Evolutionary conservation across 345 rosid species (phyloP).

Genomic region (Carallia brachiata): DNA sequence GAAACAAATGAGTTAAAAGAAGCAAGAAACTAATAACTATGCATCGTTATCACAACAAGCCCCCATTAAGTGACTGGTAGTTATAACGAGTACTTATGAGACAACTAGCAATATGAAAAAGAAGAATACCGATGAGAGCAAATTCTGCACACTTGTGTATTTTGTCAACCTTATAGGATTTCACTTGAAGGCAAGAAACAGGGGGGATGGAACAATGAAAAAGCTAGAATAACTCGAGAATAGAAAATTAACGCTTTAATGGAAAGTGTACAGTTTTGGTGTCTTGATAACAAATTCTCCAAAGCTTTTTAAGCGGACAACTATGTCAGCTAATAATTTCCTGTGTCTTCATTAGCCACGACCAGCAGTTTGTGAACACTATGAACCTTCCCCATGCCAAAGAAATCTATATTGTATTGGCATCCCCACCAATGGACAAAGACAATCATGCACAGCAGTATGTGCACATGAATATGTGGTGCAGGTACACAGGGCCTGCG

Average conservation of each 20-base stretch:
- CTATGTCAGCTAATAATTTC: neutral
- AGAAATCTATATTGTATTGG: too few relatives aligned
- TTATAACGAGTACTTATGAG: conserved; percentile 6
- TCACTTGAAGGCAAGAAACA: too few relatives aligned
- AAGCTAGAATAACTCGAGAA: neutral
- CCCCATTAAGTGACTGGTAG: neutral
- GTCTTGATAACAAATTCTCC: too few relatives aligned
- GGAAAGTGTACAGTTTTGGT: neutral
- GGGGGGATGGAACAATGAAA: too few relatives aligned
- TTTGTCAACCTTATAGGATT: too few relatives aligned
- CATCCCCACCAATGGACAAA: too few relatives aligned
- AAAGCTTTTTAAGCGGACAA: neutral
- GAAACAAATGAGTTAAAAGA: neutral
- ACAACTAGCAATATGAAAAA: neutral
- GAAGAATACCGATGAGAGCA: neutral
- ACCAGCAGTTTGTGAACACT: neutral
- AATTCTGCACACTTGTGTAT: neutral
- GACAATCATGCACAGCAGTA: too few relatives aligned
- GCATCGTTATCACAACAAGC: too few relatives aligned
- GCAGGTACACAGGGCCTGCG: too few relatives aligned
- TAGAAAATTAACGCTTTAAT: neutral
- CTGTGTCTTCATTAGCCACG: neutral
- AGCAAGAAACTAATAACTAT: conserved; percentile 1
- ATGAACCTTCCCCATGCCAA: too few relatives aligned
- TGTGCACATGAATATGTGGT: too few relatives aligned